These are phyloP conservation scores for Eucalyptus guilfoylei DNA, from an alignment of 345 rosid genomes.

Conservation along the genomic window DNA sequence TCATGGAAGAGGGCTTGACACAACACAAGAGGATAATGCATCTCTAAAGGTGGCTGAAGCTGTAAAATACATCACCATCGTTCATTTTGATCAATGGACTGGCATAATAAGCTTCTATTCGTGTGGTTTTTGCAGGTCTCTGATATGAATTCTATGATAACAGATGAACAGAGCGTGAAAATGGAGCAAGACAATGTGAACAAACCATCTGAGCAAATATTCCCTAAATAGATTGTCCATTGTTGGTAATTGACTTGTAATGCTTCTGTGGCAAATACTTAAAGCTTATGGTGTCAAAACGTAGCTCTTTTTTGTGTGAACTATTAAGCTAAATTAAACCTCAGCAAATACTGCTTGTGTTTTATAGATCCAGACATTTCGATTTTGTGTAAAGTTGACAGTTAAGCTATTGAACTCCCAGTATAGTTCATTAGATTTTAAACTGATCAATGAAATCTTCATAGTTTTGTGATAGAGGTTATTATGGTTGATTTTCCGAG, in stretches of 20 bases:
- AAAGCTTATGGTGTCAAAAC: background rate
- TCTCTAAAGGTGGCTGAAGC: slow-evolving; percentile 32
- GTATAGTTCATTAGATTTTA: background rate
- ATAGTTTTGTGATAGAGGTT: background rate
- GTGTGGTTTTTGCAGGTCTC: slow-evolving; percentile 25
- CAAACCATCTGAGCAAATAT: slow-evolving; percentile 42
- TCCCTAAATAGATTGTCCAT: slow-evolving; percentile 15
- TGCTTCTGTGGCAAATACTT: background rate
- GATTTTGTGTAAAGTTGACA: background rate
- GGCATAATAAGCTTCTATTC: background rate
- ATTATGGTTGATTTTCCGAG: background rate
- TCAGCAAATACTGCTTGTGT: background rate
- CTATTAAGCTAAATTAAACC: background rate
- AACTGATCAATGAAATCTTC: background rate
- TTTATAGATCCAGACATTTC: background rate
- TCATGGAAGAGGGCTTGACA: slow-evolving; percentile 44
- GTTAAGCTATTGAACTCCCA: background rate
- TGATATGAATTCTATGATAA: slow-evolving; percentile 36
- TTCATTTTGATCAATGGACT: background rate
- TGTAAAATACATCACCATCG: background rate
- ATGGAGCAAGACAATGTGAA: slow-evolving; percentile 47
- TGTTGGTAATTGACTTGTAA: background rate
- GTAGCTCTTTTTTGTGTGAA: background rate
- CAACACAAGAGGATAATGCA: slow-evolving; percentile 32
- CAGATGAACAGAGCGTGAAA: slow-evolving; percentile 56